A percentile compares a stretch with the other conserved stretches of the same genome.
phyloP scores from a whole-genome alignment of 129 eudicot species.

The Arctium minus region DNA sequence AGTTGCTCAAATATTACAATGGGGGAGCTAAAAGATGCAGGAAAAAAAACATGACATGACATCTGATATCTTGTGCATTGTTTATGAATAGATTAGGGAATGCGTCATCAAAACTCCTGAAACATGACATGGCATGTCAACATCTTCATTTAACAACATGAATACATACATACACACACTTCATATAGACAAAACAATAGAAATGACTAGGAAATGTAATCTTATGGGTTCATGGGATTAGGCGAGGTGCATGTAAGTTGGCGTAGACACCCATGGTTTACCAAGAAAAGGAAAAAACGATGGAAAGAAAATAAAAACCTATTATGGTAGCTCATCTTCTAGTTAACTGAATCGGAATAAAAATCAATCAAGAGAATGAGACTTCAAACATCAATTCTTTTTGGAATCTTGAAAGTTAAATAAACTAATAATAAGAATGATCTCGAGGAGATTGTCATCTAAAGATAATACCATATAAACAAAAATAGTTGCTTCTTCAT shows the following conservation, averaged over 20 bases:
- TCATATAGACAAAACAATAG: neutral
- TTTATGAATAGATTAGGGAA: constrained; percentile 92
- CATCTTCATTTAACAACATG: neutral
- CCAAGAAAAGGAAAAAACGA: neutral
- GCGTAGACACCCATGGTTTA: neutral
- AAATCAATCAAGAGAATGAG: neutral
- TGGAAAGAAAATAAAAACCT: neutral
- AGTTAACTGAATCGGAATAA: too few relatives aligned
- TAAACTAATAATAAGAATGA: neutral
- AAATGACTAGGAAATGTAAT: neutral
- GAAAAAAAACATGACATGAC: constrained; percentile 88
- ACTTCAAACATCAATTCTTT: neutral
- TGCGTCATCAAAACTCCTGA: constrained; percentile 94
- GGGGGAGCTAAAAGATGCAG: constrained; percentile 94
- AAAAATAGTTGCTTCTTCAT: neutral
- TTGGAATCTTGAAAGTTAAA: neutral
- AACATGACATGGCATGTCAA: constrained; percentile 8
- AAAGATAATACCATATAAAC: neutral
- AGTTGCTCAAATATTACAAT: constrained; percentile 94
- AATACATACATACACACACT: constrained; percentile 6
- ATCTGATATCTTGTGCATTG: constrained; percentile 89
- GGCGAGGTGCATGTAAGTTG: neutral
- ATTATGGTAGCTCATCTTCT: too few relatives aligned
- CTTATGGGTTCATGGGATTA: neutral
- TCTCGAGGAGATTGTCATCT: too few relatives aligned